Percentiles rank a stretch among this genome's conserved stretches.
These are phyloP conservation scores for Parmelia sp. DNA, from an alignment of 495 filamentous ascomycete genomes.

Conservation along the genomic window DNA sequence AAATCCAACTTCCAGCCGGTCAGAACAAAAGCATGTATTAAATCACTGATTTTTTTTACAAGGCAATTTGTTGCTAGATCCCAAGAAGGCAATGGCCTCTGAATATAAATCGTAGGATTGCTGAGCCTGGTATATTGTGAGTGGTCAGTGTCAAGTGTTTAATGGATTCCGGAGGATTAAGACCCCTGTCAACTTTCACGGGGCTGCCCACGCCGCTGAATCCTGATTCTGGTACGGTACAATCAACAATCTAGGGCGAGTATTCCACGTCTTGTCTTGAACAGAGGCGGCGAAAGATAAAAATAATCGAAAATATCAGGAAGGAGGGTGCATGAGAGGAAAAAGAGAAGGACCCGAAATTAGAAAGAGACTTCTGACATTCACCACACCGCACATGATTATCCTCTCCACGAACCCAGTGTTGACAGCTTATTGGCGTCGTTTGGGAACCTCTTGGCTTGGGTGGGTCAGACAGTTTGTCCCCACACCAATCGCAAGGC, in stretches of 20 bases:
- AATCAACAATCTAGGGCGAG: background rate
- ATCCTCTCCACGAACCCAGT: constrained; percentile 17
- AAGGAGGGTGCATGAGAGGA: constrained; percentile 1
- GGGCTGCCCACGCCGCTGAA: constrained; percentile 6
- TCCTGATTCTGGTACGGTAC: constrained; percentile 1
- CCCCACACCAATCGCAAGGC: no score
- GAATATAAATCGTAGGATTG: constrained; percentile 8
- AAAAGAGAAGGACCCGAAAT: constrained; percentile 1
- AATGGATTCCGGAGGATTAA: background rate
- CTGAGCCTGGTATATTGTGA: constrained; percentile 4
- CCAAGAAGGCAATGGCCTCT: constrained; percentile 9
- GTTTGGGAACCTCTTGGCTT: background rate
- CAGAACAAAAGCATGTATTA: constrained; percentile 5
- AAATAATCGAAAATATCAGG: constrained; percentile 1
- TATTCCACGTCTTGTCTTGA: background rate
- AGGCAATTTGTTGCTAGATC: constrained; percentile 3
- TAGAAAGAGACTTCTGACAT: constrained; percentile 5
- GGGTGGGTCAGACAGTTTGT: no score
- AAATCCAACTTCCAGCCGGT: background rate
- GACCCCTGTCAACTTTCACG: background rate
- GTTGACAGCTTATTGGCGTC: constrained; percentile 9
- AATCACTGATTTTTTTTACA: constrained; percentile 2
- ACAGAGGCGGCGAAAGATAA: background rate
- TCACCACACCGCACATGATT: constrained; percentile 6
- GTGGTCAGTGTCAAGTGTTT: background rate